Base-by-base conservation (phyloP, 108 stramenopile genomes). In the Cylindrotheca fusiformis region DNA sequence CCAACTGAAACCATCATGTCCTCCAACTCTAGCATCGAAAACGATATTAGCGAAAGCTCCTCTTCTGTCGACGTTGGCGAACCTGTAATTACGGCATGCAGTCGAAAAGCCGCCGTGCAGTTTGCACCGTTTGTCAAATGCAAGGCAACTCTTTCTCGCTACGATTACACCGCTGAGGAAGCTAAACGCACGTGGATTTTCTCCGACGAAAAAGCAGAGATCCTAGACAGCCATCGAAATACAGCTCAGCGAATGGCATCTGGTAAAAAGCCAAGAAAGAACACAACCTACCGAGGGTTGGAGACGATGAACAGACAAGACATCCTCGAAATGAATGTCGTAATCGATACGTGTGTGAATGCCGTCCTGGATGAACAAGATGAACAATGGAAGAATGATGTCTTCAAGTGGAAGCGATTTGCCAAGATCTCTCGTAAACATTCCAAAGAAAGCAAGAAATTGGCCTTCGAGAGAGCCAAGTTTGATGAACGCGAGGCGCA, bases 401-500 rank as follows among this genome's bases (percentile, higher is more conserved):
- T 2, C 6, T 63, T 65, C 41, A 63, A 72, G 26, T 58, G n/a
- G 2, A 57, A 58, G 2, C 46, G 12, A 0, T 57, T 72, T 21
- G 63, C 71, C 30, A 18, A 44, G 23, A 48, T 52, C 41, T 62
- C 60, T 12, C 12, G 22, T 18, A 28, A 20, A 23, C 63, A 46
- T 17, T 63, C 71, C 3, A 48, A 18, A 45, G 63, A 52, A n/a
- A 55, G 53, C 32, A 63, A 50, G 17, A n/a, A 31, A 19, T 26
- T 47, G 18, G 71, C 71, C 10, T 32, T 51, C 23, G 47, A 57
- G 25, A 26, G 51, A 31, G 71, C 61, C 14, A 17, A 55, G 29
- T 26, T 59, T 32, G 71, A 72, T 46, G 57, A 49, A 18, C 41
- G 59, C 28, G 71, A 72, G 21, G 71, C 71, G 21, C 23, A 57